Evolutionary conservation across 768 basidiomycete genomes (phyloP).

Genomic region (Mycena floridula): DNA sequence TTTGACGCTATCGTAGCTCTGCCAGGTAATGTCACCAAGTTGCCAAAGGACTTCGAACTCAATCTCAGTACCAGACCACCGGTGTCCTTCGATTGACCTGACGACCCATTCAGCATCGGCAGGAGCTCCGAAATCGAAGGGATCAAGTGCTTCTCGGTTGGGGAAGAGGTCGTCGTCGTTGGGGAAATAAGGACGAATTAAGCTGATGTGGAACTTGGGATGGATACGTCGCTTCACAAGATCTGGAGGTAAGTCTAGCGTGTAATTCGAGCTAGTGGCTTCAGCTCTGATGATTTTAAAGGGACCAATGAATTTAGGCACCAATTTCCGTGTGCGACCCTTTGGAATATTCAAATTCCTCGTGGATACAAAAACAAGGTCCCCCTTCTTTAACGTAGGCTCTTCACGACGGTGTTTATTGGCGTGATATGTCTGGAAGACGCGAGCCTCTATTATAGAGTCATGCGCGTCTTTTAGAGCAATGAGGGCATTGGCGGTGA

Average conservation of each 20-base stretch:
- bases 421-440: background rate
- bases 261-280: background rate
- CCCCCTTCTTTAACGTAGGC: background rate
- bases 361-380: background rate
- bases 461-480: background rate
- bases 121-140: background rate
- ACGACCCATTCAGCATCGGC: background rate
- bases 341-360: background rate
- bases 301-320: background rate
- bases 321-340: background rate
- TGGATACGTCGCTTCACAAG: background rate
- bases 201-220: background rate
- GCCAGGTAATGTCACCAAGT: background rate
- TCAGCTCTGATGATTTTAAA: background rate
- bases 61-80: background rate
- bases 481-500: background rate
- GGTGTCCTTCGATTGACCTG: background rate
- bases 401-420: background rate
- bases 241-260: background rate
- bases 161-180: background rate
- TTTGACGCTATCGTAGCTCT: background rate
- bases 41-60: background rate
- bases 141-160: background rate
- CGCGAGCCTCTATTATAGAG: background rate
- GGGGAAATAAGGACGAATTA: background rate